Conservation (phyloP, 371 early-diverging fungal genomes). For the Dentiscutata heterogama region DNA sequence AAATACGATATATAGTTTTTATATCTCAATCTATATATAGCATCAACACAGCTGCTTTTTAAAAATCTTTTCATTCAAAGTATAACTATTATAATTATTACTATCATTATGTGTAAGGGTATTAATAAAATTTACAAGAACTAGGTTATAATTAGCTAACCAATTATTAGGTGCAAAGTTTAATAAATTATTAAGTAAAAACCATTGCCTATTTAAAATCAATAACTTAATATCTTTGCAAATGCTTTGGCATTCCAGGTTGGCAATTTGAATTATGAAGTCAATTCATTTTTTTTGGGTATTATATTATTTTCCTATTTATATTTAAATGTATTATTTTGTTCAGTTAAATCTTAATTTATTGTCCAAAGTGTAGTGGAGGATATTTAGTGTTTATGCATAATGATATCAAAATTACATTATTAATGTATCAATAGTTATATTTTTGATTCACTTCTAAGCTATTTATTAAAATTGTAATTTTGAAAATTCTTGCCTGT, state of each 20-base stretch:
- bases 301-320: slow-evolving; percentile 7
- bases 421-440: too few relatives aligned
- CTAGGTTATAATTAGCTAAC: slow-evolving; percentile 8
- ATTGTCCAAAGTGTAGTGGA: too few relatives aligned
- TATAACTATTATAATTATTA: background rate
- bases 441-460: too few relatives aligned
- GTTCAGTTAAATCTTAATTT: too few relatives aligned
- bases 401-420: too few relatives aligned
- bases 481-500: too few relatives aligned
- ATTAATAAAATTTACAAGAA: slow-evolving; percentile 32
- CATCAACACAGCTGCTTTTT: too few relatives aligned
- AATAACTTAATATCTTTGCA: slow-evolving; percentile 28
- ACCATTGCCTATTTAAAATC: background rate
- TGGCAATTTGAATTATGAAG: slow-evolving; percentile 21
- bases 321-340: too few relatives aligned
- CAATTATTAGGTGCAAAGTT: background rate
- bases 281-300: slow-evolving; percentile 12
- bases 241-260: background rate
- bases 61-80: slow-evolving; percentile 15
- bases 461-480: too few relatives aligned
- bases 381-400: too few relatives aligned
- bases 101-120: slow-evolving; percentile 19
- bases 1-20: too few relatives aligned
- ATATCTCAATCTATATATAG: too few relatives aligned
- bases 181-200: slow-evolving; percentile 9